Base-by-base conservation (phyloP, 169 alveolate species). In the Cytauxzoon felis region DNA sequence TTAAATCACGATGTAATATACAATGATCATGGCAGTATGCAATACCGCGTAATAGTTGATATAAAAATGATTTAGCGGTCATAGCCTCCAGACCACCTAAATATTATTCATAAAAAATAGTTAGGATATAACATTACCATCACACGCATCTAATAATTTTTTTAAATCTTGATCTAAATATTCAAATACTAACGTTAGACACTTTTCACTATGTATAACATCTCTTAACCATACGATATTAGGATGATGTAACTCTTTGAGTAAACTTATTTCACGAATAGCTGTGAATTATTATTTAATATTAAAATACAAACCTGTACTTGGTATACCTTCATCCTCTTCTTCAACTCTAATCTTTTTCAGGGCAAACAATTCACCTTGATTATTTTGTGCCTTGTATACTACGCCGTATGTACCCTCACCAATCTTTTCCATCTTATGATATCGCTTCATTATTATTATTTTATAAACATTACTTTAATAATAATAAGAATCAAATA, bases 341-440 rank as follows among this genome's bases (percentile, higher is more conserved):
- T 96, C 97, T 66, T 97, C 99, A n/a, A 96, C 88, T 40, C 99
- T 91, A 30, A 97, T 96, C 76, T 95, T 96, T 78, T 96, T 96
- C 53, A 97, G 81, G 4, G 99, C 99, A 49, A 91, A 96, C 19
- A 92, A 75, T 48, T 95, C 96, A 0, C 97, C 95, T 49, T 80
- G 88, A 63, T 75, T 85, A 53, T 92, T 49, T 95, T 97, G 69
- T 80, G 95, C 91, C 91, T 96, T 69, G 86, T 96, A 96, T 47
- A 97, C 99, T 29, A 97, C 98, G 33, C 99, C 99, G 87, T 97
- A 97, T 34, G 99, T 97, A 33, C 99, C 99, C 70, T 97, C 99
- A 19, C 99, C 99, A 16, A 97, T 90, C 76, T 97, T 96, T 48
- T 95, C 98, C 59, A 95, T 82, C 76, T 94, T 94, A 78, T 94